Base-by-base conservation (phyloP, 2,329 filamentous ascomycete species). In the Trichophyton rubrum region DNA sequence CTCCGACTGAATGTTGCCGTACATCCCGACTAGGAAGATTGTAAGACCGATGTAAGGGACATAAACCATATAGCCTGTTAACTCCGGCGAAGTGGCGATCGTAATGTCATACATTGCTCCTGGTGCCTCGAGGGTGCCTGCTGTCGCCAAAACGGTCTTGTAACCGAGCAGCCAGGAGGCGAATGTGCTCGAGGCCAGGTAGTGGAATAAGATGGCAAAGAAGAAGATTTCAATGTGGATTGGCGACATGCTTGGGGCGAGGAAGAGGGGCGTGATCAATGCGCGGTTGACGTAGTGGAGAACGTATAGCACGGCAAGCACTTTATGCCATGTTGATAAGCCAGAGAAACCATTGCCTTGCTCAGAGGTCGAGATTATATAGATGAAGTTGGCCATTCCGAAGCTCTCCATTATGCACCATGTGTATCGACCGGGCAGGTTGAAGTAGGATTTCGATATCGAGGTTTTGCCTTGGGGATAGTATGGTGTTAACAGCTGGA, bases 391-490 rank as follows among this genome's bases (percentile, higher is more conserved):
- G 38, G 90, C 68, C 69, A 90, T 86, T 15, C 89, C 90, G 0
- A 88, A 85, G 13, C 82, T 77, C 73, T 99, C 93, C 90, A 96
- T 96, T 1, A 85, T 82, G 60, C 88, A 80, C 93, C 93, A 99
- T 61, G 84, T 90, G 64, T 89, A 77, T 67, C 88, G 89, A 63
- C 93, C 93, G 1, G 91, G 89, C n/a, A 97, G 74, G 75, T 99
- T 99, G 71, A 93, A 78, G 11, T 76, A 76, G 67, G 87, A 90
- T 56, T 65, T 67, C 24, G 68, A 64, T 17, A 85, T 80, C 2
- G 90, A 95, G 2, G 91, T 96, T 75, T 97, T 97, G 72, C 93
- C 93, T 78, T 92, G 90, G 58, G 89, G 89, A 72, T 96, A 93
- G 81, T 84, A 96, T 60, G 83, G 81, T n/a, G 80, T 76, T 60